A percentile compares a stretch with the other conserved stretches of the same genome.
These are phyloP conservation scores for Calocera cornea DNA, from an alignment of 768 basidiomycete species.

Conservation along the genomic window DNA sequence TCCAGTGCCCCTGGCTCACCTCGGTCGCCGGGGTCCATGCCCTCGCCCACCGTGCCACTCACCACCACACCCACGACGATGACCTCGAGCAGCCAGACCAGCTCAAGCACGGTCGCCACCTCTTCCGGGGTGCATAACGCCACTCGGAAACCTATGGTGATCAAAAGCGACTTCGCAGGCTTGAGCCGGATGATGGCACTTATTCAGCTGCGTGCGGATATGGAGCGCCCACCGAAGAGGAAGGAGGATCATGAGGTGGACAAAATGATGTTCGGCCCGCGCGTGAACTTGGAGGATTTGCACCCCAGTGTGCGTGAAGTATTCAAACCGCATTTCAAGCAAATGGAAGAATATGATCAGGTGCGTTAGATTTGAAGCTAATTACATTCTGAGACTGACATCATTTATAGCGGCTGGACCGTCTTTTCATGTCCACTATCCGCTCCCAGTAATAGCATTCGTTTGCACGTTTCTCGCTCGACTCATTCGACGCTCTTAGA, in stretches of 20 bases:
- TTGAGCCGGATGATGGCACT: slow-evolving; percentile 75
- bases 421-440: not conserved
- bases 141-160: slow-evolving; percentile 14
- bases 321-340: slow-evolving; percentile 54
- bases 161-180: slow-evolving; percentile 62
- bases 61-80: slow-evolving; percentile 28
- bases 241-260: slow-evolving; percentile 37
- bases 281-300: slow-evolving; percentile 44
- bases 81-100: slow-evolving; percentile 20
- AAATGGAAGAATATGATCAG: slow-evolving; percentile 70
- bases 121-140: slow-evolving; percentile 35
- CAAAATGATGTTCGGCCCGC: slow-evolving; percentile 46
- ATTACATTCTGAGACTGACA: not conserved
- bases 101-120: slow-evolving; percentile 25
- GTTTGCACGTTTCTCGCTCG: not conserved
- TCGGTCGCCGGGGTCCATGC: slow-evolving; percentile 11
- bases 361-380: slow-evolving; percentile 25
- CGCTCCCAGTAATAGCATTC: not conserved
- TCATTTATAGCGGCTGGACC: not conserved
- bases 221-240: slow-evolving; percentile 6
- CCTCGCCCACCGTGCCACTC: slow-evolving; percentile 13
- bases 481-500: not conserved
- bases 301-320: slow-evolving; percentile 63
- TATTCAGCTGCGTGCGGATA: slow-evolving; percentile 49
- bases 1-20: not conserved